A percentile compares a stretch with the other conserved stretches of the same genome.
phyloP scores from a whole-genome alignment of 495 filamentous ascomycete species.

The Penicillium canariense region DNA sequence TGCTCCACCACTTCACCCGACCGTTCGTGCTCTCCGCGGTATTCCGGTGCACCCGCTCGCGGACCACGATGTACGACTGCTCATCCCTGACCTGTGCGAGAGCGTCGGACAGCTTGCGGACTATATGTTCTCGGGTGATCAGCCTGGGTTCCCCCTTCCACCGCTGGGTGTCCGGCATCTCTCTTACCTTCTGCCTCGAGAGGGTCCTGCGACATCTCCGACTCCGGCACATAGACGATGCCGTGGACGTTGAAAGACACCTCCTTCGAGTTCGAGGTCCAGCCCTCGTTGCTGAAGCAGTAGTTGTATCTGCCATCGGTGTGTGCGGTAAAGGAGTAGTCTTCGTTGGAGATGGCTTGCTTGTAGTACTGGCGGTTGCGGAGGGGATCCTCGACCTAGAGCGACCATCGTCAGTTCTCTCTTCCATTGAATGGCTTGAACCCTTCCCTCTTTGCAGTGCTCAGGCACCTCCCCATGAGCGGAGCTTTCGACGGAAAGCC shows the following conservation, averaged over 20 bases:
- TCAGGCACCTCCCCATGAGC: neutral
- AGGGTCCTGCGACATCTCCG: conserved; percentile 79
- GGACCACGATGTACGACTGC: conserved; percentile 93
- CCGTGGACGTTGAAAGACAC: conserved; percentile 99
- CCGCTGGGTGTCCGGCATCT: neutral
- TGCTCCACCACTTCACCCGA: conserved; percentile 98
- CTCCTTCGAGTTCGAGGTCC: conserved; percentile 88
- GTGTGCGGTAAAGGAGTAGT: conserved; percentile 85
- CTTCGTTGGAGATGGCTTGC: conserved; percentile 78
- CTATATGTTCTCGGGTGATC: conserved; percentile 41
- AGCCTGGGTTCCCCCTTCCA: conserved; percentile 1
- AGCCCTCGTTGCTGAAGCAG: conserved; percentile 99
- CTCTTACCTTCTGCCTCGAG: conserved; percentile 78
- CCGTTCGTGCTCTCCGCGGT: conserved; percentile 98
- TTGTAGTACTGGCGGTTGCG: conserved; percentile 73
- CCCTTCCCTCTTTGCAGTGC: neutral
- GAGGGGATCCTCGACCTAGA: conserved; percentile 75
- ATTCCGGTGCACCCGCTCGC: conserved; percentile 94
- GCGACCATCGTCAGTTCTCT: conserved; percentile 13
- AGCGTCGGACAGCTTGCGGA: conserved; percentile 80
- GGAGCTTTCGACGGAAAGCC: neutral
- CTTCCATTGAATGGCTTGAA: neutral
- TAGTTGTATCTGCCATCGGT: conserved; percentile 88
- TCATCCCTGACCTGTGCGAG: conserved; percentile 93
- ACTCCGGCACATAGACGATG: conserved; percentile 93